Conservation (phyloP, 2,329 filamentous ascomycete species). For the Fusarium graminum region DNA sequence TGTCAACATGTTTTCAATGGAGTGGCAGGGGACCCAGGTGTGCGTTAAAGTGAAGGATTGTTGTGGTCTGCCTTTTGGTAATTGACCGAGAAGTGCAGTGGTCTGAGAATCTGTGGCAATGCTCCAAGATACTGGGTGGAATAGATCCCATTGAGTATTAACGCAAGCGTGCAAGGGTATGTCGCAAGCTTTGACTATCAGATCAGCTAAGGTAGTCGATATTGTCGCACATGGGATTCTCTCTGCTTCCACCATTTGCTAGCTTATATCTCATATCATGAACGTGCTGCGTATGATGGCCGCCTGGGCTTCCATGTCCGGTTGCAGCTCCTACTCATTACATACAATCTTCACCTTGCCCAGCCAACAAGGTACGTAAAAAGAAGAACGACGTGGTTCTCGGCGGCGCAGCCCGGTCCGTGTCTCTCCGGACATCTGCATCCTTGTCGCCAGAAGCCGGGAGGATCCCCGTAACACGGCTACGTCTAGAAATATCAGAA, state of each 20-base stretch:
- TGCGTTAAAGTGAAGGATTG: slow-evolving; percentile 6
- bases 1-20: slow-evolving; percentile 1
- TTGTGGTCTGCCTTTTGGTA: slow-evolving; percentile 6
- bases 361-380: slow-evolving; percentile 31
- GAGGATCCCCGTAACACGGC: slow-evolving; percentile 26
- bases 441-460: slow-evolving; percentile 43
- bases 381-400: slow-evolving; percentile 11
- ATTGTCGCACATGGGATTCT: slow-evolving; percentile 19
- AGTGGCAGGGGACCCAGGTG: slow-evolving; percentile 4
- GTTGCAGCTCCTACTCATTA: background rate
- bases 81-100: slow-evolving; percentile 30
- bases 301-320: slow-evolving; percentile 3
- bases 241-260: slow-evolving; percentile 20
- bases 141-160: slow-evolving; percentile 4
- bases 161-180: slow-evolving; percentile 12
- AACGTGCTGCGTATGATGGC: background rate
- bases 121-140: slow-evolving; percentile 12
- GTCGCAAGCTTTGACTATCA: slow-evolving; percentile 14
- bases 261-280: slow-evolving; percentile 29
- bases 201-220: slow-evolving; percentile 22
- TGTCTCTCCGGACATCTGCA: slow-evolving; percentile 34
- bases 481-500: slow-evolving; percentile 2
- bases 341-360: slow-evolving; percentile 1
- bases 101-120: slow-evolving; percentile 26
- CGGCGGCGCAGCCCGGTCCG: slow-evolving; percentile 26